Conservation (phyloP, 129 eudicot genomes). For the Flaveria bidentis region DNA sequence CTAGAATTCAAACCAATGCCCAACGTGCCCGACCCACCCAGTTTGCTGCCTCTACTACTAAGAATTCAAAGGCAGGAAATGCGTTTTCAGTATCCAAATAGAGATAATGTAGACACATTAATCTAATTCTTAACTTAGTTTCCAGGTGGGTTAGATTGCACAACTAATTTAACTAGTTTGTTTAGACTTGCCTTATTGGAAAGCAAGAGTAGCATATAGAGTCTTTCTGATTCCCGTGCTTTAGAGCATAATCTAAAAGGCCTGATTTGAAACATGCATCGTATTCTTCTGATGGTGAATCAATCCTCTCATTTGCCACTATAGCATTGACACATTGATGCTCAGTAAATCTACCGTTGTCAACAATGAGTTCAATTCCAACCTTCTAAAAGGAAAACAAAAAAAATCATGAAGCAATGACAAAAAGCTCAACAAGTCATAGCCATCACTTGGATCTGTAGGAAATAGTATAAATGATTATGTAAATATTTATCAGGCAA, state of each 20-base stretch:
- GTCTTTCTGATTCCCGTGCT: constrained; percentile 57
- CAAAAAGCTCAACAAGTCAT: background rate
- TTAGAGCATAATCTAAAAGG: constrained; percentile 67
- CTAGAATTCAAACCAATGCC: background rate
- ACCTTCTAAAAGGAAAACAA: constrained; percentile 51
- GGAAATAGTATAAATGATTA: background rate
- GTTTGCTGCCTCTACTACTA: background rate
- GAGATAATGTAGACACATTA: background rate
- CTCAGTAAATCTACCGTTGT: constrained; percentile 41
- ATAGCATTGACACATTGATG: constrained; percentile 42
- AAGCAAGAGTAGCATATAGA: constrained; percentile 65
- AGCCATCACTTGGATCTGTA: constrained; percentile 6
- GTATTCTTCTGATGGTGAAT: constrained; percentile 44
- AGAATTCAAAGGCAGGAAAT: constrained; percentile 2
- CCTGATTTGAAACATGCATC: constrained; percentile 53
- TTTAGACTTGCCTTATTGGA: constrained; percentile 49
- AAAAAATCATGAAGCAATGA: background rate
- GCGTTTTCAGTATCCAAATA: background rate
- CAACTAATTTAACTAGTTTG: background rate
- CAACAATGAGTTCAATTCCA: constrained; percentile 68
- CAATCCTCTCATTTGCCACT: constrained; percentile 44
- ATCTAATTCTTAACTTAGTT: background rate
- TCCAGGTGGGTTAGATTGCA: background rate
- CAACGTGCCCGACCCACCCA: background rate
- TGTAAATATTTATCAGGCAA: background rate